Evolutionary conservation across 1,139 yeast species (phyloP), one percentile per base, ranked within the genome.

Genomic region (Yamadazyma diospyri): DNA sequence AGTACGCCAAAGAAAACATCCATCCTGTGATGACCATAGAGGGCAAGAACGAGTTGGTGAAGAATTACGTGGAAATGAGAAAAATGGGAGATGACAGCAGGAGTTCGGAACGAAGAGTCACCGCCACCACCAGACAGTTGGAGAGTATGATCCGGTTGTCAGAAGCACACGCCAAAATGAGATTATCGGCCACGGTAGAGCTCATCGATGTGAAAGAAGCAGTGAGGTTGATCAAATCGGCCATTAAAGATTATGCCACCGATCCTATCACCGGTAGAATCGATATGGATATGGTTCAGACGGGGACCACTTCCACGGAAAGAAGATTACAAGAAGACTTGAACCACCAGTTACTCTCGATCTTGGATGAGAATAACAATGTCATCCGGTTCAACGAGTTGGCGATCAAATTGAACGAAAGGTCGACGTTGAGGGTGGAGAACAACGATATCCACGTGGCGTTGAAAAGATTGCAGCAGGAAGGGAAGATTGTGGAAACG

Each of bases 121-220:
- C 99, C 1, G 99, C 99, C 4, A 92, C 99, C 1, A 92, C 99
- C 1, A 77, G 99, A 61, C 98, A 94, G 56, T 68, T 92, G 39
- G 98, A 83, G 59, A 83, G 94, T 39, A 87, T 92, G 95, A 88
- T 89, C 47, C 79, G 99, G 53, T 68, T 92, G 31, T 63, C 95
- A 0, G 98, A 92, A 59, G 98, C 98, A 0, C 98, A 92, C 55
- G 98, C 99, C 2, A 89, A 88, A 59, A 85, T 94, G 95, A 77
- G 96, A 47, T 68, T 92, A 27, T 75, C 92, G 1, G 61, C 70
- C 2, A 57, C 53, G 1, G 99, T 92, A 4, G 82, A 80, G 34
- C 66, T 84, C 17, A 72, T 71, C 21, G 98, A 92, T 58, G 98
- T 92, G n/a, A 72, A 73, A 45, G 99, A 92, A 55, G 95, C 97